phyloP scores from a whole-genome alignment of 305 asterid species.

The Fraxinus baroniana region DNA sequence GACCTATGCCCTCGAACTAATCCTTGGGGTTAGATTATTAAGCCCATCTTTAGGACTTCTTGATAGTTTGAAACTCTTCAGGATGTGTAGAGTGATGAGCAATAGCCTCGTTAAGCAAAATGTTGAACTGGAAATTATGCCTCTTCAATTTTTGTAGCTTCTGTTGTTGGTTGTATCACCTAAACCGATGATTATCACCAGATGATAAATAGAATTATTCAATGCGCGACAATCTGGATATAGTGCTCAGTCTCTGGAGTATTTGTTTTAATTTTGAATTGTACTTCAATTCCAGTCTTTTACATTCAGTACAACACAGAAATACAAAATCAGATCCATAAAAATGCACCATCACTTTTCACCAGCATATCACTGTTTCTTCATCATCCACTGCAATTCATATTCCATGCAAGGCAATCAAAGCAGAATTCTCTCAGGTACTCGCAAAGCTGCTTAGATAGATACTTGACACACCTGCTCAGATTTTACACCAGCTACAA shows the following conservation, averaged over 20 bases:
- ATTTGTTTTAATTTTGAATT: background rate
- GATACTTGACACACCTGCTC: background rate
- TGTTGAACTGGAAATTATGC: background rate
- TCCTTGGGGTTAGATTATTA: background rate
- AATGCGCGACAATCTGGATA: background rate
- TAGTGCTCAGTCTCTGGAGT: background rate
- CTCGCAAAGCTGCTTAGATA: background rate
- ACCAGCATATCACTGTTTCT: background rate
- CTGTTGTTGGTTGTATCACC: background rate
- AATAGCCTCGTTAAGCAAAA: no score
- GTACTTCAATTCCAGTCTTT: background rate
- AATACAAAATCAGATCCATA: background rate
- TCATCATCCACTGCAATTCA: background rate
- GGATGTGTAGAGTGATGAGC: background rate
- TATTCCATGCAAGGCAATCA: background rate
- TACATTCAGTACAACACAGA: background rate
- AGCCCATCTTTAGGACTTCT: background rate
- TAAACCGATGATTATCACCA: background rate
- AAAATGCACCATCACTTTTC: background rate
- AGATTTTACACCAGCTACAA: background rate
- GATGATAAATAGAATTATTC: background rate
- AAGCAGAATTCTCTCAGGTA: background rate
- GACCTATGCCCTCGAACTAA: background rate
- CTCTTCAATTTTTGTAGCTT: background rate
- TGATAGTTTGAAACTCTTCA: background rate